Percentiles rank a stretch among this genome's conserved stretches.
Conservation (phyloP, 192 early-diverging fungal species). For the Cetraspora pellucida region DNA sequence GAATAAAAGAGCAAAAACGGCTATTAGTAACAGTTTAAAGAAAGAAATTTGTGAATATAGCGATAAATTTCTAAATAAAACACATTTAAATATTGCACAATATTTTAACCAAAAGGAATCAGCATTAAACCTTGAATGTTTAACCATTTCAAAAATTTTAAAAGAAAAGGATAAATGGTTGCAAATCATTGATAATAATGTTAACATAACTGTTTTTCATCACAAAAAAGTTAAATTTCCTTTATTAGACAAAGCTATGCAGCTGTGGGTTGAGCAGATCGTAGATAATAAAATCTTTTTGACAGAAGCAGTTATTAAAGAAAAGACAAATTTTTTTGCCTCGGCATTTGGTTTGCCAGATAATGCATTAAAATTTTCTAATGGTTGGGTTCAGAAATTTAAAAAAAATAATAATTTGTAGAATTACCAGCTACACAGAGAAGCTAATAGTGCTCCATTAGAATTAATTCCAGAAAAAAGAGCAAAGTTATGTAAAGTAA, state of each 20-base stretch:
- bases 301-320: not conserved
- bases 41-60: not conserved
- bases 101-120: not conserved
- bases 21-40: not conserved
- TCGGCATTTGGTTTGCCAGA: not conserved
- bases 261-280: not conserved
- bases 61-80: not conserved
- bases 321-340: not conserved
- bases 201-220: not conserved
- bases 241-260: no score
- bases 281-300: not conserved
- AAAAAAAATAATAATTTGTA: not conserved
- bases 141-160: not conserved
- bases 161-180: not conserved
- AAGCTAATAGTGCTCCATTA: not conserved
- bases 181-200: not conserved
- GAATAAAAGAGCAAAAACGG: not conserved
- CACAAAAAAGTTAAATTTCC: no score
- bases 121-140: not conserved
- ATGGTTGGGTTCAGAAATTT: not conserved
- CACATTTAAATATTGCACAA: not conserved
- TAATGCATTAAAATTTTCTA: conserved; percentile 12
- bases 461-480: not conserved
- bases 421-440: not conserved
- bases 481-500: not conserved